These are phyloP conservation scores for Aspergillus viridinutans DNA, from an alignment of 2,329 filamentous ascomycete species.

Conservation along the genomic window DNA sequence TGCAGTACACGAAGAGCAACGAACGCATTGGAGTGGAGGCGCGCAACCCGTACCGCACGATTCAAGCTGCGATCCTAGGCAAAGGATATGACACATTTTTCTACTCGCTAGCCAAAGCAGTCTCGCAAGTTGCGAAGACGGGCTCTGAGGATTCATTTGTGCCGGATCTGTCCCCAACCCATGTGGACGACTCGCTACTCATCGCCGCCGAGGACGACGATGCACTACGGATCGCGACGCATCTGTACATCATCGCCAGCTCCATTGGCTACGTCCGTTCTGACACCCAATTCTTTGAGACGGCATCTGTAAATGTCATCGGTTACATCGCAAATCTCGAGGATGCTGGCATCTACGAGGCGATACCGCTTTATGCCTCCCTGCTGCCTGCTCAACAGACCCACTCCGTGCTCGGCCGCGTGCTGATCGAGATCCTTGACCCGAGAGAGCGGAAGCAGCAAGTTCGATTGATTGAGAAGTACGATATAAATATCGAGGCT, in stretches of 20 bases:
- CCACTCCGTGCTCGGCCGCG: conserved; percentile 68
- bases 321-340: conserved; percentile 79
- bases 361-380: conserved; percentile 85
- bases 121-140: conserved; percentile 31
- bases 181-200: conserved; percentile 47
- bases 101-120: conserved; percentile 36
- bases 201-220: conserved; percentile 49
- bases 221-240: conserved; percentile 64
- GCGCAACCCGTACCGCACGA: conserved; percentile 42
- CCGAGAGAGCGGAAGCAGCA: conserved; percentile 61
- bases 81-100: conserved; percentile 42
- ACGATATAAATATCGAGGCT: conserved; percentile 66
- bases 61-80: conserved; percentile 42
- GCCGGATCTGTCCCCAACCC: conserved; percentile 44
- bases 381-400: conserved; percentile 63
- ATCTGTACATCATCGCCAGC: conserved; percentile 64
- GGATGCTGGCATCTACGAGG: conserved; percentile 65
- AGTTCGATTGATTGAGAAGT: conserved; percentile 69
- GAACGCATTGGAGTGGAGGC: conserved; percentile 36
- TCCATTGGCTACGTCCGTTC: conserved; percentile 50
- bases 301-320: conserved; percentile 59
- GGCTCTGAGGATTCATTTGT: conserved; percentile 29
- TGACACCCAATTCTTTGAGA: conserved; percentile 59
- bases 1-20: conserved; percentile 33
- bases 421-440: conserved; percentile 69